phyloP scores from a whole-genome alignment of 176 grass and related monocot species.

The Stipa capillata region DNA sequence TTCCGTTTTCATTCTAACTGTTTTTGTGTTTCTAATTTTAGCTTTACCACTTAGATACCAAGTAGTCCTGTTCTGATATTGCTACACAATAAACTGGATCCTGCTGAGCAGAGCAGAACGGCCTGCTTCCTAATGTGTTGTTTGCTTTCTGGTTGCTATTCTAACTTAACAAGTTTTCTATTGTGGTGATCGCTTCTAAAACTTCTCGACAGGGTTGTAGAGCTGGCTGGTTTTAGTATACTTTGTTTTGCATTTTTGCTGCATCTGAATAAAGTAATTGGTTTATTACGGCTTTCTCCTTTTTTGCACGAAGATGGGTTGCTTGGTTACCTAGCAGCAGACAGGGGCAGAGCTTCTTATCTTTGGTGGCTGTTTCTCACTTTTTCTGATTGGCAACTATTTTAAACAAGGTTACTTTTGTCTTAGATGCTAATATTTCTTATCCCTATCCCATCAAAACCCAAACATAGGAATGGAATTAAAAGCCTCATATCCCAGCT shows the following conservation, averaged over 20 bases:
- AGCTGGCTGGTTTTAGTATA: neutral
- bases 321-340: too few relatives aligned
- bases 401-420: too few relatives aligned
- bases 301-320: too few relatives aligned
- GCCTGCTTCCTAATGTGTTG: neutral
- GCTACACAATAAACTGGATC: neutral
- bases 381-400: too few relatives aligned
- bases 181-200: constrained; percentile 10
- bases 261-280: neutral
- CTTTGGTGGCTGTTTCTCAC: too few relatives aligned
- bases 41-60: neutral
- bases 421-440: too few relatives aligned
- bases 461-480: too few relatives aligned
- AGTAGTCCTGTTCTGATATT: neutral
- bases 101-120: neutral
- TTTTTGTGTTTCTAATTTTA: neutral
- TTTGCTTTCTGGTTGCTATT: neutral
- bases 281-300: neutral
- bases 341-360: too few relatives aligned
- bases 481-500: too few relatives aligned
- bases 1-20: neutral
- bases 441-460: too few relatives aligned
- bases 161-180: neutral
- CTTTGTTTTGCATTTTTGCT: neutral
- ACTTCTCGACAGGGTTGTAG: neutral